phyloP scores from a whole-genome alignment of 345 rosid genomes.

The Kernera saxatilis region DNA sequence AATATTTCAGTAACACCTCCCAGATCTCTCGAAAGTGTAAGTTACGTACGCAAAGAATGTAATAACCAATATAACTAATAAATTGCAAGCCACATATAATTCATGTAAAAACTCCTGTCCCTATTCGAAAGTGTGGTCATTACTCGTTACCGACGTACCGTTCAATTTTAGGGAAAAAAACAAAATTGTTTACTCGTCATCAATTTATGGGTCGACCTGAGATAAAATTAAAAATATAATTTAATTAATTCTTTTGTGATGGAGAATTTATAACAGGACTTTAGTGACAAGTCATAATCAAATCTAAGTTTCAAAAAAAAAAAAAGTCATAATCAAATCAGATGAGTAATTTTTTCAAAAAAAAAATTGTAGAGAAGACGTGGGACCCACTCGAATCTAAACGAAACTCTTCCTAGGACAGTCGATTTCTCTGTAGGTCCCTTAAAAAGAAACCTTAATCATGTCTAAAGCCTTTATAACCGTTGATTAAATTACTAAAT shows the following conservation, averaged over 20 bases:
- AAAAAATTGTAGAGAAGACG: neutral
- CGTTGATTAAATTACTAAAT: neutral
- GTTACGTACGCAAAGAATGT: no score
- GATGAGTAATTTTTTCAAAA: neutral
- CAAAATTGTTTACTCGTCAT: conserved; percentile 6
- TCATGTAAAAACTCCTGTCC: conserved; percentile 5
- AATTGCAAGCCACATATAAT: conserved; percentile 18
- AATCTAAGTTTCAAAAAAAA: neutral
- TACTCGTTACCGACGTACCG: conserved; percentile 22
- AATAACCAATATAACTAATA: neutral
- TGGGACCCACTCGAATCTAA: neutral
- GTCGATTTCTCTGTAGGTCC: neutral
- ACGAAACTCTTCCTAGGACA: conserved; percentile 6
- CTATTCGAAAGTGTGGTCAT: conserved; percentile 9
- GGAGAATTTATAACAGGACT: neutral
- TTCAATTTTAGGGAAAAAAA: conserved; percentile 7
- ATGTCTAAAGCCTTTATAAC: neutral
- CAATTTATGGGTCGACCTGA: conserved; percentile 8
- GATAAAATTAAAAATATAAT: neutral
- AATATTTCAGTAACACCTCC: no score
- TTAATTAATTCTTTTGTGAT: neutral
- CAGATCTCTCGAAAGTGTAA: no score
- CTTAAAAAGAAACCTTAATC: neutral
- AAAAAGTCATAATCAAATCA: conserved; percentile 3
- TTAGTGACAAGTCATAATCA: neutral